Conservation (phyloP, 139 green algal species). For the Mesotaenium endlicherianum region DNA sequence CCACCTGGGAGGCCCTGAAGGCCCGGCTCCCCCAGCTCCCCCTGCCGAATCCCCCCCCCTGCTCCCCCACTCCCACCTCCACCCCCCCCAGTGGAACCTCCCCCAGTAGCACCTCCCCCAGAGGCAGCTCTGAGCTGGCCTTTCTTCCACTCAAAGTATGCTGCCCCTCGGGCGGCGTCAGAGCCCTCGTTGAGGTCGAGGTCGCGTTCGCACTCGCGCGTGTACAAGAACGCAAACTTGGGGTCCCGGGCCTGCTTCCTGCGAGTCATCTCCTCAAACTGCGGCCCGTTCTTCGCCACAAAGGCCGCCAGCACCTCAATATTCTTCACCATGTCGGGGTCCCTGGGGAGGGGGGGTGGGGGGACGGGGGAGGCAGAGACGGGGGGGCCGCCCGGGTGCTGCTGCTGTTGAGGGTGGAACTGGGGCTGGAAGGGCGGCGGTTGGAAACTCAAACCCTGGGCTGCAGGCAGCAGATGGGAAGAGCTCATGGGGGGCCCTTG, state of each 20-base stretch:
- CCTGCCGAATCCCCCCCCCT: too few relatives aligned
- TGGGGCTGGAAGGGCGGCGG: too few relatives aligned
- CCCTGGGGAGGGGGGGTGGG: not conserved
- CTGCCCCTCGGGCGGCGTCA: not conserved
- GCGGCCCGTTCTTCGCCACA: slow-evolving; percentile 74
- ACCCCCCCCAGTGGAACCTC: too few relatives aligned
- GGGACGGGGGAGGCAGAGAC: not conserved
- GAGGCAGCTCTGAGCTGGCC: not conserved
- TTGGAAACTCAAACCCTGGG: too few relatives aligned
- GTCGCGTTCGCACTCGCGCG: not conserved
- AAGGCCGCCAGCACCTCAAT: slow-evolving; percentile 70
- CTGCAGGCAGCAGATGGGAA: too few relatives aligned
- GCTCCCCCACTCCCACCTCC: too few relatives aligned
- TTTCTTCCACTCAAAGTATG: slow-evolving; percentile 19
- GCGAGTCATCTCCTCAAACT: slow-evolving; percentile 72
- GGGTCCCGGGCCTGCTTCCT: slow-evolving; percentile 54
- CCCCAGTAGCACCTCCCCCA: too few relatives aligned
- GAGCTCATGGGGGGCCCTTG: too few relatives aligned
- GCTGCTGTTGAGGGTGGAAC: too few relatives aligned
- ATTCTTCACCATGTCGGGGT: slow-evolving; percentile 10
- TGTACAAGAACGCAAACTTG: slow-evolving; percentile 67
- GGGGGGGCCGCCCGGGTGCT: too few relatives aligned
- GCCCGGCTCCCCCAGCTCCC: too few relatives aligned
- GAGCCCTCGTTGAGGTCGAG: not conserved
- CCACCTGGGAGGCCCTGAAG: too few relatives aligned